Base-by-base conservation (phyloP, 2,329 filamentous ascomycete genomes). In the Metarhizium humberi region DNA sequence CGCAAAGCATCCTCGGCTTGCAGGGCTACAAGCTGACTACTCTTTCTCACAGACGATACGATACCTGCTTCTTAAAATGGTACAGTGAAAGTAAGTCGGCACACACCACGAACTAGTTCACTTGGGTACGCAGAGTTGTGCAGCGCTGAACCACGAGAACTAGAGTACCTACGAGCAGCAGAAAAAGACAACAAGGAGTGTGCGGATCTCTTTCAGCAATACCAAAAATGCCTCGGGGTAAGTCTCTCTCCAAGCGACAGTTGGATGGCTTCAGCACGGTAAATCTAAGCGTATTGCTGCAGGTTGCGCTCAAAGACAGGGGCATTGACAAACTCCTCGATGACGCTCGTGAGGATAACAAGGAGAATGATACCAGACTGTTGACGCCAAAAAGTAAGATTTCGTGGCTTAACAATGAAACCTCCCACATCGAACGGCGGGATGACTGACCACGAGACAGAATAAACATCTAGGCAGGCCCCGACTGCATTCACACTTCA, bases 51-150 rank as follows among this genome's bases (percentile, higher is more conserved):
- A 96, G 92, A 70, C 89, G 86, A 64, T 99, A 99, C 69, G 94
- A 99, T 71, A 92, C 87, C 53, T 99, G 94, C 75, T 99, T 99
- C 70, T 76, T 99, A 60, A 97, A 96, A 74, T 99, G 94, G 94
- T 99, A 99, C 72, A 96, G 92, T 68, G 94, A 99, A 74, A 97
- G 94, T 96, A 78, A 57, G 86, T 71, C 52, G 56, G 55, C 53
- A 40, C 38, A 32, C 10, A 42, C 34, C 4, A 8, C n/a, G 14
- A 32, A 4, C 14, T 25, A 14, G 36, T 10, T 2, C 36, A 6
- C 34, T 25, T 8, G 18, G 30, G 7, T 14, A 46, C 51, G 34
- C 57, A 50, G 6, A 18, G 40, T 14, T 20, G 42, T 20, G 16
- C 7, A 18, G 16, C 7, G 14, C 42, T 45, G 42, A 45, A 3